Evolutionary conservation across 176 grass and related monocot genomes (phyloP), one percentile per base, ranked within the genome.

Genomic region (Neostapfia colusana): DNA sequence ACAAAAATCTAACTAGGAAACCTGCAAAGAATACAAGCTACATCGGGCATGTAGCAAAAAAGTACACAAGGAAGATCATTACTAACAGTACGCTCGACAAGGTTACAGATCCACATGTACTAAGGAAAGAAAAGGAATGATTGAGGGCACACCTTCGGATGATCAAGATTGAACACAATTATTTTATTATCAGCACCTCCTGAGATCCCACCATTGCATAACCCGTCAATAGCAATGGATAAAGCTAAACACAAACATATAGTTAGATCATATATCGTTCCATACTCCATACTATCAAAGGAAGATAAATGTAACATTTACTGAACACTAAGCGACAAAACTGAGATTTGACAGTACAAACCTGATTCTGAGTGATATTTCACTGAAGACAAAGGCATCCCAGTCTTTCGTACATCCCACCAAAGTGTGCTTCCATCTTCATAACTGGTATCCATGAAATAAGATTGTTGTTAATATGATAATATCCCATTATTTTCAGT

Each of bases 351-450:
- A 64, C 41, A 28, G 37, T 15, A 85, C 23, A 20, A 56, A 97
- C 95, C 95, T 93, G 89, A 83, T 86, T 97, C 95, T 55, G 82
- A 93, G 84, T 97, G 95, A 70, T 79, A 93, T 84, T 91, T 93
- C 38, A 86, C 79, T 46, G 91, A 89, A 62, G 72, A 86, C 63
- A 97, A 48, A 69, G 95, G 91, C 18, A 79, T 34, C 10, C 74
- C 72, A 80, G 95, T 88, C 38, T 88, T 91, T 57, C 95, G 82
- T 77, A 93, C 46, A 87, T 97, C 95, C 95, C 95, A 97, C 91
- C 91, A 93, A 69, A 97, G 91, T 58, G 90, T 97, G 76, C 91
- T 97, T 82, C 95, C 95, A 86, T 97, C 95, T 82, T 98, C 95
- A 69, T 98, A 93, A 90, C 95, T 98, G 74, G 67, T 78, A 58